Conservation (phyloP, 108 stramenopile species). For the Skeletonema marinoi region DNA sequence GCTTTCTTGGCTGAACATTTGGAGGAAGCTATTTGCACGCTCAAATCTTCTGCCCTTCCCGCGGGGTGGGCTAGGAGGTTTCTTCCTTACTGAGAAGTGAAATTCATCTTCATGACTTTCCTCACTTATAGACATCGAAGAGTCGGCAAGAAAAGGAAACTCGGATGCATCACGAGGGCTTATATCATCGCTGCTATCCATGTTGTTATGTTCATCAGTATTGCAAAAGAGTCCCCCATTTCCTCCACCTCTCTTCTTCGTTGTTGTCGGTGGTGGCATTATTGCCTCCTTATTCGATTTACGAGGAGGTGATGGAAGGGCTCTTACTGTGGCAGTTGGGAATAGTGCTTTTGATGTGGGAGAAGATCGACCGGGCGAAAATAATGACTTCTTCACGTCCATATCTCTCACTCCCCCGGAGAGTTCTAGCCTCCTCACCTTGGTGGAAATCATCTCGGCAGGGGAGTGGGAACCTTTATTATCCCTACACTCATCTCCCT, state of each 20-base stretch:
- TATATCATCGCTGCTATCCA: slow-evolving; percentile 22
- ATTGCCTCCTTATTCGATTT: not conserved
- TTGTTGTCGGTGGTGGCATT: not conserved
- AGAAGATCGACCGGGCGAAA: not conserved
- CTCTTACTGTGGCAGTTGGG: not conserved
- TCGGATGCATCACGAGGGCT: slow-evolving; percentile 36
- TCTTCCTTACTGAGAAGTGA: slow-evolving; percentile 12
- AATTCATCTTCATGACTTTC: not conserved
- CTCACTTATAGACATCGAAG: slow-evolving; percentile 1
- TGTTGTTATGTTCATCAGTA: not conserved
- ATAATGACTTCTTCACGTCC: slow-evolving; percentile 1
- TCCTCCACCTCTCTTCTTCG: not conserved
- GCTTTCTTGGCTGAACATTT: slow-evolving; percentile 35
- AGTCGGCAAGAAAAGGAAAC: slow-evolving; percentile 32
- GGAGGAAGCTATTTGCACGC: slow-evolving; percentile 41
- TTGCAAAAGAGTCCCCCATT: not conserved
- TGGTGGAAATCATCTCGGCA: not conserved
- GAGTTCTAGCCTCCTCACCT: slow-evolving; percentile 2
- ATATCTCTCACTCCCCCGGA: not conserved
- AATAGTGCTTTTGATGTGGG: not conserved
- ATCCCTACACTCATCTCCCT: not conserved
- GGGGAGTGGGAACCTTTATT: not conserved
- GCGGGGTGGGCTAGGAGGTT: slow-evolving; percentile 5
- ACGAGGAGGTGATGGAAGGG: not conserved
- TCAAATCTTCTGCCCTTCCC: slow-evolving; percentile 15